Percentiles rank a stretch among this genome's conserved stretches.
Conservation (phyloP, 2,329 filamentous ascomycete species). For the Stromatinia cepivora region DNA sequence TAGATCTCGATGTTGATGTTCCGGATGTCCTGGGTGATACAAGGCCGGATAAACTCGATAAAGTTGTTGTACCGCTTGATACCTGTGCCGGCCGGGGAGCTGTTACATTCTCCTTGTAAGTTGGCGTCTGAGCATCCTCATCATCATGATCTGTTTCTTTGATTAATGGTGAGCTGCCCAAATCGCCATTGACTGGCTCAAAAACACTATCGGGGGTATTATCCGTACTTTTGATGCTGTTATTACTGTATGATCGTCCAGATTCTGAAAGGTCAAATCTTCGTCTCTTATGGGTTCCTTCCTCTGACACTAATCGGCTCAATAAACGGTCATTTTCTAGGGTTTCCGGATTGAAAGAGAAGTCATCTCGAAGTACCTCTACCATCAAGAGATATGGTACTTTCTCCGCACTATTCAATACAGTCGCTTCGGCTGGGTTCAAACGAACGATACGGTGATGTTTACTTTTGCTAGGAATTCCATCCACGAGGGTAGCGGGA, state of each 20-base stretch:
- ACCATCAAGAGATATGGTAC: slow-evolving; percentile 85
- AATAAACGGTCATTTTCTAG: slow-evolving; percentile 70
- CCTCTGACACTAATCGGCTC: slow-evolving; percentile 56
- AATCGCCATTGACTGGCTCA: slow-evolving; percentile 76
- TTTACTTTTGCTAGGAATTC: slow-evolving; percentile 70
- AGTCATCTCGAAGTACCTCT: slow-evolving; percentile 78
- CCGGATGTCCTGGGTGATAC: slow-evolving; percentile 69
- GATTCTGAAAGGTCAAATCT: slow-evolving; percentile 72
- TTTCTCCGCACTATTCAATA: slow-evolving; percentile 82
- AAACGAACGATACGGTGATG: slow-evolving; percentile 82
- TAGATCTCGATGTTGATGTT: slow-evolving; percentile 66
- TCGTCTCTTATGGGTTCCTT: slow-evolving; percentile 54
- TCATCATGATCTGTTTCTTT: slow-evolving; percentile 54
- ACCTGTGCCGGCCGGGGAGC: slow-evolving; percentile 51
- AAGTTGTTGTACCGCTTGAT: slow-evolving; percentile 61
- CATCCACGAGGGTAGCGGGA: slow-evolving; percentile 70
- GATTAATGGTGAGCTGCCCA: slow-evolving; percentile 71
- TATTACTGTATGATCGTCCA: slow-evolving; percentile 47
- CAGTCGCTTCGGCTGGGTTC: slow-evolving; percentile 81
- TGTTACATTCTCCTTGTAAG: slow-evolving; percentile 37
- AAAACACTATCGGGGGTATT: slow-evolving; percentile 68
- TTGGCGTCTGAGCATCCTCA: slow-evolving; percentile 31
- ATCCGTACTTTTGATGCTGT: slow-evolving; percentile 44
- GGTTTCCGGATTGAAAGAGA: slow-evolving; percentile 76
- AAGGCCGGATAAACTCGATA: slow-evolving; percentile 60